Evolutionary conservation across 176 grass and related monocot genomes (phyloP), one percentile per base, ranked within the genome.

Genomic region (Chrysopogon serrulatus): DNA sequence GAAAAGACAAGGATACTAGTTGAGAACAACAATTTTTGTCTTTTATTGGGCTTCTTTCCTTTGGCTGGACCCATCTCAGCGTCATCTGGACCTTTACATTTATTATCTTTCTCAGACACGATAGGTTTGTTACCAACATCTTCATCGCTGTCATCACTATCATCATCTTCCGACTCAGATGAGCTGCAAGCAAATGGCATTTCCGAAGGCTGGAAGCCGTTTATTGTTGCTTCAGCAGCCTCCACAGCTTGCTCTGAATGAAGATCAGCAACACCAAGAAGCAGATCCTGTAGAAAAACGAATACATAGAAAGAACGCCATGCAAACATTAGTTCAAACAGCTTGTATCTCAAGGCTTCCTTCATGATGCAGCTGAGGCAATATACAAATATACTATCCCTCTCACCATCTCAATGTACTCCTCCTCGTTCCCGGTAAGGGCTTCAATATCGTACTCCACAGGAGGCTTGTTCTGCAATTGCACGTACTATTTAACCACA

Each of bases 391-490:
- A 26, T 60, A 27, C n/a, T 27, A 26, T 13, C 10, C 3, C 24
- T 60, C 79, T 94, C 88, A 94, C 94, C 89, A 98, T 98, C 85
- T 98, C 89, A 47, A 98, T 98, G 74, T 93, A 95, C 84, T 93
- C 82, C 41, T 92, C 84, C 68, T 98, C 92, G 4, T 95, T 95
- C 60, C 91, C 96, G 0, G 80, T 93, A 77, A 92, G 91, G 5
- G 86, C 83, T 91, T 98, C 93, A 26, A 95, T 85, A 73, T 92
- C 89, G 35, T 91, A 91, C 69, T 95, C 93, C 34, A 88, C 90
- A 82, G 79, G 85, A 79, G 79, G 88, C 61, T 95, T 91, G 57
- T 80, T 86, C 93, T 95, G 91, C 73, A 90, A 27, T 73, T 24
- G 89, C 9, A 31, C 72, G 61, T 40, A 33, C 9, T 26, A 40